These are phyloP conservation scores for Schrenkiella parvula DNA, from an alignment of 345 rosid species.

Conservation along the genomic window DNA sequence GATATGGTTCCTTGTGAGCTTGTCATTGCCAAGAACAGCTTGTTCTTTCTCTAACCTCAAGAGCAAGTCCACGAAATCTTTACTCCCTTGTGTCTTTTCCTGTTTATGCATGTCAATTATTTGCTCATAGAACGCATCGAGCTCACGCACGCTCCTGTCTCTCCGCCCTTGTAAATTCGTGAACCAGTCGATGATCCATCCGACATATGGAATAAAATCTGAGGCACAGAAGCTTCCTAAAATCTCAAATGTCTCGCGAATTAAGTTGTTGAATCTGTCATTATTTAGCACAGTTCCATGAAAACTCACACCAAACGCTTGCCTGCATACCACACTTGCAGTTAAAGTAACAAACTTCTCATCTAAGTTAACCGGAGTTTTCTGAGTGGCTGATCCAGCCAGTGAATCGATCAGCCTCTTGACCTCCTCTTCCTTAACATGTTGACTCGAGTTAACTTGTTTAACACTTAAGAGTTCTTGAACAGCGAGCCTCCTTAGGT, in stretches of 20 bases:
- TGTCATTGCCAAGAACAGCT: background rate
- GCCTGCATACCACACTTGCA: constrained; percentile 20
- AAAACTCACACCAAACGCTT: constrained; percentile 39
- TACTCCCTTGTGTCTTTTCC: constrained; percentile 4
- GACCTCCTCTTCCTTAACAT: constrained; percentile 38
- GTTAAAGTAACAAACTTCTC: constrained; percentile 19
- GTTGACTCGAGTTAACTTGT: constrained; percentile 25
- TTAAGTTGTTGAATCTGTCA: constrained; percentile 16
- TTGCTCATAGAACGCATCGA: constrained; percentile 38
- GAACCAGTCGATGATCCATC: constrained; percentile 38
- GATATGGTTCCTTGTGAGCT: constrained; percentile 9
- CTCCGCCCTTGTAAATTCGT: constrained; percentile 27
- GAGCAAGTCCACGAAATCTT: constrained; percentile 27
- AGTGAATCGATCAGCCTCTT: constrained; percentile 28
- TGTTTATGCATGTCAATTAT: constrained; percentile 41
- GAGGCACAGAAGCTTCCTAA: constrained; percentile 33
- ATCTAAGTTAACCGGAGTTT: constrained; percentile 19
- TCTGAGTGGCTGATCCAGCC: background rate
- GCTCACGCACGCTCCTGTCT: constrained; percentile 26
- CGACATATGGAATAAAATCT: constrained; percentile 37
- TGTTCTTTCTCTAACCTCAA: constrained; percentile 20
- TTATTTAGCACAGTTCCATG: constrained; percentile 15
- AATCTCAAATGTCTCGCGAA: constrained; percentile 29
- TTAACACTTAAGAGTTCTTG: constrained; percentile 35
- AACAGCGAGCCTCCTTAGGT: constrained; percentile 31